Conservation (phyloP, 2,329 filamentous ascomycete genomes). For the Massarina eburnea region DNA sequence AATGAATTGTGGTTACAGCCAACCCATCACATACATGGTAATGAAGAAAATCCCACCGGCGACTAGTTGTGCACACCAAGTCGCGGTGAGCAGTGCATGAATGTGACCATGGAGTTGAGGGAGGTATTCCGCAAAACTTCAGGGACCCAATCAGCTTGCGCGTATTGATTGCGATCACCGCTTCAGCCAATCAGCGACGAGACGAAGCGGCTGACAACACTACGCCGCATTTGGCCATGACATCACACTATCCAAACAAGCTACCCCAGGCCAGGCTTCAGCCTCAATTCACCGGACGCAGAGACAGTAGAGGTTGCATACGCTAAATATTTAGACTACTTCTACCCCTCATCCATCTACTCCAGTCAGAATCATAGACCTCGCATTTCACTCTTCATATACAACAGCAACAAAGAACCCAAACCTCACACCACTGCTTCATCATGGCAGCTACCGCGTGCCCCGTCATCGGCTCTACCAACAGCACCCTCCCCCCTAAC, state of each 20-base stretch:
- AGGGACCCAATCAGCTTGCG: neutral
- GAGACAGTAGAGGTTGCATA: neutral
- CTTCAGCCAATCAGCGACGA: neutral
- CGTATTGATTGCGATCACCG: neutral
- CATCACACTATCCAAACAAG: conserved; percentile 1
- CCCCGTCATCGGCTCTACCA: conserved; percentile 47
- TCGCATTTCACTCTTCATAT: neutral
- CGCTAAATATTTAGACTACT: neutral
- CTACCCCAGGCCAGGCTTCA: neutral
- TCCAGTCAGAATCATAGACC: neutral
- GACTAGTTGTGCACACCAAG: too few relatives aligned
- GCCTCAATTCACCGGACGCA: neutral
- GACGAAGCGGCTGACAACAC: neutral
- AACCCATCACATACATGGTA: too few relatives aligned
- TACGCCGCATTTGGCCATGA: neutral
- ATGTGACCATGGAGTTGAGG: too few relatives aligned
- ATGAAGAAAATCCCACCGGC: too few relatives aligned
- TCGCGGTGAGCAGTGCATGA: too few relatives aligned
- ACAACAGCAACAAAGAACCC: neutral
- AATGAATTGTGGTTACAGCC: too few relatives aligned
- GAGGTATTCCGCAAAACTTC: too few relatives aligned
- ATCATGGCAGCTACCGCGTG: conserved; percentile 5
- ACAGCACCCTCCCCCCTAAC: conserved; percentile 47
- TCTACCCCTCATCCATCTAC: conserved; percentile 2
- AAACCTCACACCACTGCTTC: neutral